These are phyloP conservation scores for Paramecium biaurelia DNA, from an alignment of 73 alveolate species.

Conservation along the genomic window DNA sequence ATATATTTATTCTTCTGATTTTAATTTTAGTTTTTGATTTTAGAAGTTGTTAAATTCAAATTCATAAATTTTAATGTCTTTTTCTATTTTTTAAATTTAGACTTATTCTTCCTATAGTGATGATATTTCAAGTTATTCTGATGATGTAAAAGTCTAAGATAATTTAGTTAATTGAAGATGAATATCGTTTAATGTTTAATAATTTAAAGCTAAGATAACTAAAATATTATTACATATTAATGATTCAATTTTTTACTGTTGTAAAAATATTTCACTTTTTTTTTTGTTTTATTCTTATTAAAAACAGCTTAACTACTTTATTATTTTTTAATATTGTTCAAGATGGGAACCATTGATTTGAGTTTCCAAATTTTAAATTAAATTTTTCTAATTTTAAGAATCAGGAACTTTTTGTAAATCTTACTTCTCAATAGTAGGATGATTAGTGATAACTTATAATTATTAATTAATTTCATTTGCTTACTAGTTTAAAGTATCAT, in stretches of 20 bases:
- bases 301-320: background rate
- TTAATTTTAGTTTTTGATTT: background rate
- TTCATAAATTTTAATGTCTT: background rate
- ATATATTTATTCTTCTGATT: conserved; percentile 9
- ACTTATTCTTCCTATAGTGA: background rate
- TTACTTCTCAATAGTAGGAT: background rate
- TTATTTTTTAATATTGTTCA: background rate
- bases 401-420: background rate
- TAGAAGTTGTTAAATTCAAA: background rate
- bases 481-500: background rate
- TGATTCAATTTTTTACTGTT: background rate
- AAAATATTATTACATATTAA: background rate
- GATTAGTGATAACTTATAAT: background rate
- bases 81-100: background rate
- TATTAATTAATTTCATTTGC: background rate
- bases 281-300: background rate
- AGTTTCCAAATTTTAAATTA: background rate
- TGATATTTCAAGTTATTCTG: background rate
- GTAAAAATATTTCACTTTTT: background rate
- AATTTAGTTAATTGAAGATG: background rate
- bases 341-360: background rate
- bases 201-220: background rate
- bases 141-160: background rate
- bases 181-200: background rate
- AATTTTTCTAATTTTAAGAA: background rate